Percentiles rank a stretch among this genome's conserved stretches.
phyloP scores from a whole-genome alignment of 176 grass and related monocot genomes.

The Chrysopogon serrulatus region DNA sequence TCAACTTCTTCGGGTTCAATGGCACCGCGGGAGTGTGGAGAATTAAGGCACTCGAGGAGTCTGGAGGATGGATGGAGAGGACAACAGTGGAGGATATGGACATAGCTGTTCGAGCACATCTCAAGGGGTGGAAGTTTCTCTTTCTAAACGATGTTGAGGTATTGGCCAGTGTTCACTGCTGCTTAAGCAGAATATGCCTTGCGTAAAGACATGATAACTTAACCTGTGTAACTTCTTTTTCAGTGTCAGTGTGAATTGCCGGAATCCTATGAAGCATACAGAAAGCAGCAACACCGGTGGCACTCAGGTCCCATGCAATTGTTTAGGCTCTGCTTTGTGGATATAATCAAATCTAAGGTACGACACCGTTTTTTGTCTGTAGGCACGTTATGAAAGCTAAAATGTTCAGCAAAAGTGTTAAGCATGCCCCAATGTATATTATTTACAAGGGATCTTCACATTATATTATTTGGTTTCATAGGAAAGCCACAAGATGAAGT shows the following conservation, averaged over 20 bases:
- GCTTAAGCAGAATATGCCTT: not conserved
- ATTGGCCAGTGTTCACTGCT: not conserved
- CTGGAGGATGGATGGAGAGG: constrained; percentile 91
- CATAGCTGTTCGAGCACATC: constrained; percentile 84
- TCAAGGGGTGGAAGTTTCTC: constrained; percentile 88
- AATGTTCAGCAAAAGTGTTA: not conserved
- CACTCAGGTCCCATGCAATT: constrained; percentile 93
- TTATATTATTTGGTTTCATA: not conserved
- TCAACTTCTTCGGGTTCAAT: constrained; percentile 97
- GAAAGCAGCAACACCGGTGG: constrained; percentile 90
- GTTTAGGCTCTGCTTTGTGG: constrained; percentile 71
- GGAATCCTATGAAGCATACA: constrained; percentile 92
- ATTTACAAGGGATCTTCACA: not conserved
- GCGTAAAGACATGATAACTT: not conserved
- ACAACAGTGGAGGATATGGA: constrained; percentile 96
- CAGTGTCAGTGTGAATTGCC: constrained; percentile 89
- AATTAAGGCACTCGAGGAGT: constrained; percentile 87
- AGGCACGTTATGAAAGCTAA: constrained; percentile 14
- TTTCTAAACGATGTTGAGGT: constrained; percentile 94
- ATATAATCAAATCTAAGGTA: constrained; percentile 85
- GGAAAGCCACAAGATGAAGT: not conserved
- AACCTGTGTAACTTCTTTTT: constrained; percentile 13
- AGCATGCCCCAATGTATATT: constrained; percentile 5
- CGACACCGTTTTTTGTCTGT: not conserved
- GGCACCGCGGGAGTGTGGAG: constrained; percentile 85